These are phyloP conservation scores for Termitomyces sp. DNA, from an alignment of 768 basidiomycete genomes.

Conservation along the genomic window DNA sequence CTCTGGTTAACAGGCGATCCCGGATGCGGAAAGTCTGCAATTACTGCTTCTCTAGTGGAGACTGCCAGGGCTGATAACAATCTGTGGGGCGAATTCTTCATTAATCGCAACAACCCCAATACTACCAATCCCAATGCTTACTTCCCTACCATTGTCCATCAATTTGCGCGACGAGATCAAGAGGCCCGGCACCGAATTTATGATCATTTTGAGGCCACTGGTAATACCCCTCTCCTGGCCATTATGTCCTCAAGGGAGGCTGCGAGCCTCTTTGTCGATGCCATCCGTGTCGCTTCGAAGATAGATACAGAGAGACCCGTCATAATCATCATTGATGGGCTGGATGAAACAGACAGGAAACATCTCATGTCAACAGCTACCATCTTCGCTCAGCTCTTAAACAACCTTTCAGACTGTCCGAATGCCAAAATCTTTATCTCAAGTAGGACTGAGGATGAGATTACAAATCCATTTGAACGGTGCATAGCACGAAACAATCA, in stretches of 20 bases:
- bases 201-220: slow-evolving; percentile 6
- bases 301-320: slow-evolving; percentile 2
- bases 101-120: background rate
- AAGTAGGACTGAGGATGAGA: slow-evolving; percentile 13
- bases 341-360: no score
- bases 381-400: no score
- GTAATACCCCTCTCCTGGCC: background rate
- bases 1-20: no score
- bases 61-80: no score
- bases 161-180: no score
- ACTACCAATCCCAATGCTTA: background rate
- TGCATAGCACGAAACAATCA: background rate
- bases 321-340: no score
- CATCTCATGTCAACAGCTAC: no score
- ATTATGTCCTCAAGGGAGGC: slow-evolving; percentile 1
- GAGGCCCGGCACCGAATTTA: no score
- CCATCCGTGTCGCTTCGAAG: slow-evolving; percentile 5
- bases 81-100: background rate
- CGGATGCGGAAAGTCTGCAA: no score
- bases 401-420: no score
- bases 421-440: no score
- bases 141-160: slow-evolving; percentile 3
- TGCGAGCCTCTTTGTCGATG: slow-evolving; percentile 10
- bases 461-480: slow-evolving; percentile 5
- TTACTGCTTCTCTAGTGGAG: no score